phyloP scores from a whole-genome alignment of 495 filamentous ascomycete genomes.

The Lasiosphaeriaceae sp. region DNA sequence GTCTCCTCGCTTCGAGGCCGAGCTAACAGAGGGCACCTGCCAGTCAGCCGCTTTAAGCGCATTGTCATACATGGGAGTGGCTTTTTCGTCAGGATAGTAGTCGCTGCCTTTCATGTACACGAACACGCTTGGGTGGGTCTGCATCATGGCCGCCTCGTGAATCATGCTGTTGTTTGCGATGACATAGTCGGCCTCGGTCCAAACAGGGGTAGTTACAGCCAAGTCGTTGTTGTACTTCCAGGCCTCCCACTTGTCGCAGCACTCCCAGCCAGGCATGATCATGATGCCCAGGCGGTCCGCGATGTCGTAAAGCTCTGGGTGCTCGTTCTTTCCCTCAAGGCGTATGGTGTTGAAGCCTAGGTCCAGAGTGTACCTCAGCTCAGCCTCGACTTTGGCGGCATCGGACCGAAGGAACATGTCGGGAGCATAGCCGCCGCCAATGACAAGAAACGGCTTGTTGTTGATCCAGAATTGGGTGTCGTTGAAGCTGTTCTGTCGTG shows the following conservation, averaged over 20 bases:
- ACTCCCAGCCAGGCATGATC: constrained; percentile 64
- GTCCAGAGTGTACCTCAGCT: constrained; percentile 51
- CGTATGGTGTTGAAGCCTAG: constrained; percentile 61
- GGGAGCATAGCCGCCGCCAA: constrained; percentile 57
- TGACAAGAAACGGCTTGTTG: constrained; percentile 52
- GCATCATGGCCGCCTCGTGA: constrained; percentile 58
- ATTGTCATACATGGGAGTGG: constrained; percentile 47
- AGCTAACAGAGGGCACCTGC: constrained; percentile 54
- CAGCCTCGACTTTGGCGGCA: constrained; percentile 34
- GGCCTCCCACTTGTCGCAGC: constrained; percentile 66
- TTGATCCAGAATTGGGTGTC: constrained; percentile 57
- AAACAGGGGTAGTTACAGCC: constrained; percentile 35
- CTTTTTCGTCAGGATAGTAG: constrained; percentile 58
- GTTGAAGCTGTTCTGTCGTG: constrained; percentile 46
- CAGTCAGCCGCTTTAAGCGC: constrained; percentile 51
- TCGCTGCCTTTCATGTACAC: constrained; percentile 59
- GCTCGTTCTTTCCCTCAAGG: constrained; percentile 63
- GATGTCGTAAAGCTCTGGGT: constrained; percentile 54
- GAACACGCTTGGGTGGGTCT: constrained; percentile 54
- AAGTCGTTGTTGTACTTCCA: constrained; percentile 60
- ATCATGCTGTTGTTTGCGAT: constrained; percentile 52
- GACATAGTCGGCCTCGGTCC: constrained; percentile 50
- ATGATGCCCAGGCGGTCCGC: constrained; percentile 58
- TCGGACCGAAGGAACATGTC: constrained; percentile 62
- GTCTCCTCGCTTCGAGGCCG: constrained; percentile 53